Evolutionary conservation across 1,284 basidiomycete species (phyloP), one percentile per base, ranked within the genome.

Genomic region (Taiwanofungus camphoratus): DNA sequence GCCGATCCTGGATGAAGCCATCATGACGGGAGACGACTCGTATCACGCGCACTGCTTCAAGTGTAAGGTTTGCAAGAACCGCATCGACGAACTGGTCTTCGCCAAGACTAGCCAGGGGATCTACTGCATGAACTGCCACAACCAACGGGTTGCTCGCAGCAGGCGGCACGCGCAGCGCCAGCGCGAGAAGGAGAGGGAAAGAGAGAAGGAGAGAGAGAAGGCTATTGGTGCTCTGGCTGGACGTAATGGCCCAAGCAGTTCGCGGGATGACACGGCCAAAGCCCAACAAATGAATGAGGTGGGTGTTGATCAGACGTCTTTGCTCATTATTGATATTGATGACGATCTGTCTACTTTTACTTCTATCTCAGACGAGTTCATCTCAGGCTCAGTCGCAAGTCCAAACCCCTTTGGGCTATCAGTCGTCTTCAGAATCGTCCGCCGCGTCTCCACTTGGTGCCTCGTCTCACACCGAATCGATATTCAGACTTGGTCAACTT

Each of bases 21-120:
- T 98, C 66, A 96, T 98, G 88, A 95, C 95, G 11, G 93, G 95
- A 44, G 93, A 99, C 65, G 95, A 98, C 63, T 93, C 92, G 1
- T 99, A 98, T 59, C 95, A 99, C 64, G 94, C 95, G 2, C 88
- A 94, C 55, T 99, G 95, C 70, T 99, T 99, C 75, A 94, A 93
- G 54, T 99, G 95, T 69, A 87, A 92, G 55, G 87, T 93, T 29
- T 99, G 95, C 71, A 82, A 84, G 61, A 86, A 87, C 60, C 79
- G 91, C 46, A 99, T 99, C 56, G 94, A 98, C 65, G 95, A 99
- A 63, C 81, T 99, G 41, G 92, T 98, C 44, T 99, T 98, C 57
- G 96, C 95, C 43, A 99, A 98, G 72, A 99, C 96, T 1, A 91
- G 84, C 50, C 92, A 97, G 58, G 95, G 96, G 38, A 98, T 99